Evolutionary conservation across 1,284 basidiomycete species (phyloP).

Genomic region (Trichosporon coremiiforme): DNA sequence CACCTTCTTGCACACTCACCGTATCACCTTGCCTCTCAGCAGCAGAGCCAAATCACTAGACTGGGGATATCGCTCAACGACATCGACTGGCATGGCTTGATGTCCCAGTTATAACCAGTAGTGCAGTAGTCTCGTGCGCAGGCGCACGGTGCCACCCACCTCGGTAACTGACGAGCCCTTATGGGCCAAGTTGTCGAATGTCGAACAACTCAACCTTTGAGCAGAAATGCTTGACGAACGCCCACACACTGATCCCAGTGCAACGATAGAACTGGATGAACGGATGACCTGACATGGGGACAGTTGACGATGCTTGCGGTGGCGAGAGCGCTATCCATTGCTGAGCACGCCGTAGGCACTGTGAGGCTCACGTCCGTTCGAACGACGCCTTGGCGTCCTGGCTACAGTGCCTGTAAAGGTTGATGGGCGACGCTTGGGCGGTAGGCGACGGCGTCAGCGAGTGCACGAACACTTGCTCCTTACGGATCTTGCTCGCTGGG

Average conservation of each 20-base stretch:
- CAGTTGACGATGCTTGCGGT: neutral
- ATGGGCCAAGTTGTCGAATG: no score
- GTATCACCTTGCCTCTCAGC: neutral
- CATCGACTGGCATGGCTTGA: neutral
- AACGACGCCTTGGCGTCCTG: conserved; percentile 1
- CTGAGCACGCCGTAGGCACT: neutral
- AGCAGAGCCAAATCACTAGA: neutral
- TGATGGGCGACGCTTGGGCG: neutral
- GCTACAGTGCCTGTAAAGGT: neutral
- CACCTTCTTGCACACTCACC: neutral
- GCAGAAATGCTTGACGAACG: no score
- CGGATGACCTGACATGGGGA: no score
- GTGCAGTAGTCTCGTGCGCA: neutral
- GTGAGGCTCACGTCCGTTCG: conserved; percentile 5
- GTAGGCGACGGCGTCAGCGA: neutral
- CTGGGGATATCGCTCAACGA: neutral
- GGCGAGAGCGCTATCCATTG: neutral
- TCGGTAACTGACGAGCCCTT: no score
- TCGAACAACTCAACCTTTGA: no score
- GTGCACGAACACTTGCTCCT: conserved; percentile 5
- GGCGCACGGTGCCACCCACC: neutral
- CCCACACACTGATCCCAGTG: no score
- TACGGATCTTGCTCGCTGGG: neutral
- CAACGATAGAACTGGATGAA: no score
- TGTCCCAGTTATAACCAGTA: neutral